A percentile compares a stretch with the other conserved stretches of the same genome.
Conservation (phyloP, 23 red algal species). For the Pyropia haitanensis region DNA sequence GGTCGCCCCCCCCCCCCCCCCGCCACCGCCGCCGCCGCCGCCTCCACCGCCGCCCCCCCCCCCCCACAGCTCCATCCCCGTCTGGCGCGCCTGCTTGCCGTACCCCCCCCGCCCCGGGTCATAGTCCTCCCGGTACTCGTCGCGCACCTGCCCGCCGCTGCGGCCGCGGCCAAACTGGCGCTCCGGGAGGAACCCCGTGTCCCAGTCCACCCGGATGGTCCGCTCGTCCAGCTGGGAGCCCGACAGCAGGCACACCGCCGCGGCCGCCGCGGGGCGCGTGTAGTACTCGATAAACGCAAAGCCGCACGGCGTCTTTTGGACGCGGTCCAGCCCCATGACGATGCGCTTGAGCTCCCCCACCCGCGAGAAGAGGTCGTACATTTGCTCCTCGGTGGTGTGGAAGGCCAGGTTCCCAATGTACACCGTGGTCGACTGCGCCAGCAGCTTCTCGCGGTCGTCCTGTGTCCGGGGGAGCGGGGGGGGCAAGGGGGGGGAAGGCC, state of each 20-base stretch:
- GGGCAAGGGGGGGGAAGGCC: too few species aligned
- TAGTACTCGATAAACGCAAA: conserved; percentile 97
- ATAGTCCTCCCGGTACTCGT: conserved; percentile 71
- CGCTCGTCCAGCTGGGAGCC: conserved; percentile 76
- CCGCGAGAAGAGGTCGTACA: conserved; percentile 64
- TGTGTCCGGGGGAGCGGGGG: neutral
- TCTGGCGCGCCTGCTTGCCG: conserved; percentile 43
- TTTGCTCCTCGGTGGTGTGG: conserved; percentile 93
- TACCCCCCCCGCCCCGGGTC: conserved; percentile 78
- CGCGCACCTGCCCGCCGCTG: conserved; percentile 63
- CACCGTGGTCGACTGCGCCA: conserved; percentile 46
- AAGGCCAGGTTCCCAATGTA: conserved; percentile 95
- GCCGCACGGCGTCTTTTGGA: conserved; percentile 90
- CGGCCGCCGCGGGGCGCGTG: conserved; percentile 56
- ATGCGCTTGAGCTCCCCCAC: conserved; percentile 83
- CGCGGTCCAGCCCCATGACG: conserved; percentile 92
- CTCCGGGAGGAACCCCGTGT: conserved; percentile 68
- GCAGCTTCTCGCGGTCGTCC: conserved; percentile 29
- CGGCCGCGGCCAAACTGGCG: conserved; percentile 94
- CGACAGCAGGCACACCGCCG: conserved; percentile 41
- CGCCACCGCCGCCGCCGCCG: neutral
- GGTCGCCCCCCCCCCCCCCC: neutral
- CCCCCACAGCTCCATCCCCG: conserved; percentile 62
- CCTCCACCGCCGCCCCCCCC: neutral
- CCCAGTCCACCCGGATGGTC: conserved; percentile 71